Evolutionary conservation across 1,139 yeast species (phyloP).

Genomic region (Protomyces arabidopsidicola): DNA sequence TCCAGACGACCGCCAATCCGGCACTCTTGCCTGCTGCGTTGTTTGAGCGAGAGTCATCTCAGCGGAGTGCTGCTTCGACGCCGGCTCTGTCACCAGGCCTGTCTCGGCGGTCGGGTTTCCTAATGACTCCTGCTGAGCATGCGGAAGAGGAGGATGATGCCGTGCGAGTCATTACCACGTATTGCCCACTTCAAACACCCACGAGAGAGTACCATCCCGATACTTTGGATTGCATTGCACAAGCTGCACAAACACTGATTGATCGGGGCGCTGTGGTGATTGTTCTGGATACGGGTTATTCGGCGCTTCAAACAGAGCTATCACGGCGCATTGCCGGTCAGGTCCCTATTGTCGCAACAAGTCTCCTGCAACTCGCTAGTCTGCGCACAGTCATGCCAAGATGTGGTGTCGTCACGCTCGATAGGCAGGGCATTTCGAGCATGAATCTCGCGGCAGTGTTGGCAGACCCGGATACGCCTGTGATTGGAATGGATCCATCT

Average conservation of each 20-base stretch:
- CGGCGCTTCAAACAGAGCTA: conserved; percentile 15
- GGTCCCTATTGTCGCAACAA: conserved; percentile 14
- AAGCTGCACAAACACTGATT: conserved; percentile 12
- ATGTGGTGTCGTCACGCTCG: conserved; percentile 22
- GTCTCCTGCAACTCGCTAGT: conserved; percentile 19
- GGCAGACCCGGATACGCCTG: conserved; percentile 24
- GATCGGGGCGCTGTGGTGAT: conserved; percentile 24
- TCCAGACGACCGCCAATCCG: conserved; percentile 13
- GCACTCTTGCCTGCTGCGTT: not conserved
- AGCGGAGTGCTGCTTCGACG: not conserved
- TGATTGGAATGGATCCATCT: conserved; percentile 11
- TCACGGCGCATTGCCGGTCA: conserved; percentile 4
- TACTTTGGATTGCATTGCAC: conserved; percentile 4
- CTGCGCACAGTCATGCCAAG: conserved; percentile 10
- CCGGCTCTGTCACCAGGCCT: not conserved
- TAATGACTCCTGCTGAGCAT: not conserved
- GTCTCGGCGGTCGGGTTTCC: not conserved
- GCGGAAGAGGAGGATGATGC: conserved; percentile 2
- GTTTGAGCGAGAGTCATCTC: not conserved
- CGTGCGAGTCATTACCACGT: conserved; percentile 10
- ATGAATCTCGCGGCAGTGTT: conserved; percentile 23
- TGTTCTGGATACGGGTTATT: conserved; percentile 21
- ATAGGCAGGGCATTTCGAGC: conserved; percentile 11
- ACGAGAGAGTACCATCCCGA: conserved; percentile 24
- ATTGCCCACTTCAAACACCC: conserved; percentile 10